Percentiles rank a stretch among this genome's conserved stretches.
Evolutionary conservation across 495 filamentous ascomycete species (phyloP).

Genomic region (Pseudoneurospora amorphoporcata): DNA sequence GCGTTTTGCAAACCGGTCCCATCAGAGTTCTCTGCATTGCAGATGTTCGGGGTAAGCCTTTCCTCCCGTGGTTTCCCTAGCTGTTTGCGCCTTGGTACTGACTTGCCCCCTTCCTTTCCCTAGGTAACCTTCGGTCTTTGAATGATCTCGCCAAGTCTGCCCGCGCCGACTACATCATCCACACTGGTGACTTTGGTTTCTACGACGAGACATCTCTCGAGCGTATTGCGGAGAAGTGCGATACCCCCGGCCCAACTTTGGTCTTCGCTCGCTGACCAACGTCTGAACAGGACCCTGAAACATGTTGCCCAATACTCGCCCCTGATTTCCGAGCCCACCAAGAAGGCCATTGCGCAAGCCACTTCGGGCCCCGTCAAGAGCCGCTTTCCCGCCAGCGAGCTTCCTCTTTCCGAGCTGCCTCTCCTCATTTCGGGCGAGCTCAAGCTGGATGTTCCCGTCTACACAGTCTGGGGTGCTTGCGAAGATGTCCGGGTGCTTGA

Average conservation of each 20-base stretch:
- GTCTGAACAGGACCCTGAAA: constrained; percentile 67
- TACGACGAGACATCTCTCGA: constrained; percentile 95
- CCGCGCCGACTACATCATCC: constrained; percentile 89
- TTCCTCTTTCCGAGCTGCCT: constrained; percentile 93
- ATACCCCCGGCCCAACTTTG: constrained; percentile 5
- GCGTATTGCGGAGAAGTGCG: constrained; percentile 97
- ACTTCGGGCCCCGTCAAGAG: constrained; percentile 63
- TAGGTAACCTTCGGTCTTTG: constrained; percentile 88
- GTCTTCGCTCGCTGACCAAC: constrained; percentile 10
- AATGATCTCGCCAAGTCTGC: constrained; percentile 94
- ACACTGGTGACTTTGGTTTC: constrained; percentile 98
- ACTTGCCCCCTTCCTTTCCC: not conserved
- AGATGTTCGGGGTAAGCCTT: constrained; percentile 79
- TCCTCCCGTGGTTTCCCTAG: not conserved
- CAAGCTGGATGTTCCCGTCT: constrained; percentile 90
- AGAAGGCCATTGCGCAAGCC: constrained; percentile 64
- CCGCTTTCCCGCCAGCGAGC: constrained; percentile 62
- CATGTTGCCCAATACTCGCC: constrained; percentile 99
- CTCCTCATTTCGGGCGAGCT: constrained; percentile 78
- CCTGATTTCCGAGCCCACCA: constrained; percentile 74
- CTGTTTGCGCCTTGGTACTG: constrained; percentile 8
- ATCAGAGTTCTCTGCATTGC: constrained; percentile 89
- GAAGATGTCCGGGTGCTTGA: constrained; percentile 97
- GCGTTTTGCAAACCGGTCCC: constrained; percentile 73
- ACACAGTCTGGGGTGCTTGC: constrained; percentile 98